These are phyloP conservation scores for Cryphonectria parasitica DNA, from an alignment of 2,329 filamentous ascomycete genomes.

Conservation along the genomic window DNA sequence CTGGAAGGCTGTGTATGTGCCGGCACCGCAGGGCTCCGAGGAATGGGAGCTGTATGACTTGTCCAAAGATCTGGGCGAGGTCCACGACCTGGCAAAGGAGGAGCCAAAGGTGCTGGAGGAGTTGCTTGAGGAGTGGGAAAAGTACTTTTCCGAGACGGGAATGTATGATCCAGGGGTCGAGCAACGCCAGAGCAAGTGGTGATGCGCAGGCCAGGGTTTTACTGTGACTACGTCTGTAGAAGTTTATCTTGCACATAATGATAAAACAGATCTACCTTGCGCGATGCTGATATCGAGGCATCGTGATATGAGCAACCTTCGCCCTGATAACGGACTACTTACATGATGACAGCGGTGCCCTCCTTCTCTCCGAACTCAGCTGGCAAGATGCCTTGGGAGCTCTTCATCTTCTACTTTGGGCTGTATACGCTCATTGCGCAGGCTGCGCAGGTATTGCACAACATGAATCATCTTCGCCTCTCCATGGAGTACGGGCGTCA, in stretches of 20 bases:
- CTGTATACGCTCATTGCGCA: no score
- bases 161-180: conserved; percentile 22
- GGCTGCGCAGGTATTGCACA: no score
- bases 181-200: conserved; percentile 17
- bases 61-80: conserved; percentile 34
- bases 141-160: conserved; percentile 11
- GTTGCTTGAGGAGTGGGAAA: conserved; percentile 22
- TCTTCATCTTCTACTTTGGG: no score
- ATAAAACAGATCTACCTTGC: not conserved
- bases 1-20: conserved; percentile 38
- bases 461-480: no score
- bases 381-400: no score
- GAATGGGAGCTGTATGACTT: conserved; percentile 37
- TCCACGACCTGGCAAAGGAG: conserved; percentile 31
- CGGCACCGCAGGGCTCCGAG: conserved; percentile 32
- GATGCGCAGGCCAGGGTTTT: not conserved
- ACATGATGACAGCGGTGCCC: no score
- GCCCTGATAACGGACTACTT: no score
- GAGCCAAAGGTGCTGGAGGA: conserved; percentile 28
- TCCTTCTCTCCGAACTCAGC: not conserved
- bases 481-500: no score
- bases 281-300: not conserved
- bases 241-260: not conserved
- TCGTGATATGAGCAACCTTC: not conserved
- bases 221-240: not conserved